Base-by-base conservation (phyloP, 352 stramenopile species). In the Pythium monospermum region DNA sequence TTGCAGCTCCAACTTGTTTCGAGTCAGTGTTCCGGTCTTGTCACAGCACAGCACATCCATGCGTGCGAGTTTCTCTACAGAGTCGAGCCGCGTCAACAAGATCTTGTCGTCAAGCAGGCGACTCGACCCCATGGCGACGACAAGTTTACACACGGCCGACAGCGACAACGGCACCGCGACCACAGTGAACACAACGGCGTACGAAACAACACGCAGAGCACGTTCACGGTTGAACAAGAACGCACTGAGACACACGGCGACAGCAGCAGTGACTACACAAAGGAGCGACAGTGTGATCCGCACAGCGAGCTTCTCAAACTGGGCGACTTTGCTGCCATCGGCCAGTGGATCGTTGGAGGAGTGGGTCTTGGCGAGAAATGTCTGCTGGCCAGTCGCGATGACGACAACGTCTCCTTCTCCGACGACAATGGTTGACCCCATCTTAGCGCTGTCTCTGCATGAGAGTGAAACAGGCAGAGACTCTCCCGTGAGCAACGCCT, bases 11-110 rank as follows among this genome's bases (percentile, higher is more conserved):
- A 98, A 91, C 69, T 97, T 96, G 72, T 97, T 96, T 50, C 91
- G 76, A 16, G 94, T 98, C 26, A 98, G 78, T 40, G 92, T 98
- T 31, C 91, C 94, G 10, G 93, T 98, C 73, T 98, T 98, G 73
- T 99, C 96, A 21, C 83, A 96, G 69, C 92, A 98, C 15, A 98
- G 72, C 64, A 98, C 87, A 63, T 87, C 86, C 83, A 98, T 97
- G 19, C 76, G 70, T 23, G 91, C 91, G 25, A 98, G 76, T 11
- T 93, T 92, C 50, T 98, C 87, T 55, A 98, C 95, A 0, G 92
- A 85, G 41, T 87, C 81, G 16, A 98, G 54, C 37, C 94, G 75
- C 1, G 87, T 93, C 8, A 98, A 81, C 50, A 98, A 95, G 41
- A 96, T 90, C 63, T 96, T 96, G 40, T 97, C 76, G 22, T 97